Evolutionary conservation across 2,329 filamentous ascomycete genomes (phyloP), one percentile per base, ranked within the genome.

Genomic region (Nemania diffusa): DNA sequence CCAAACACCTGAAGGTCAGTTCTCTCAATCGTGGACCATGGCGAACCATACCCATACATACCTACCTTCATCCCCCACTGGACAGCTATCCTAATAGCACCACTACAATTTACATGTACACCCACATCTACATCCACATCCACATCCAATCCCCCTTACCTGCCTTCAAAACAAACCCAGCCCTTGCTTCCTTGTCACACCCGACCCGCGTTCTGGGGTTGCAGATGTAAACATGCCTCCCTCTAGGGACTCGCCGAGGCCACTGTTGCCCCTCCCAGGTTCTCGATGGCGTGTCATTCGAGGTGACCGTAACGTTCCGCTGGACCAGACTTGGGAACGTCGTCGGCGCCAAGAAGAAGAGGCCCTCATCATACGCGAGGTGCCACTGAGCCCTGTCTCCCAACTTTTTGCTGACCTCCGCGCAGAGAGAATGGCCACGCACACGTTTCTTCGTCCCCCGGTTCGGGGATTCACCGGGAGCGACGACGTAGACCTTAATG

Each of bases 401-500:
- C 58, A 63, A 48, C 24, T 61, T 2, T 46, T 62, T 65, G 34
- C 69, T 71, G 64, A 72, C 52, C 17, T 51, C 2, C 6, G n/a
- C 11, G 9, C 46, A 71, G 65, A 67, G 37, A 34, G 51, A 20
- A 50, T 34, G 29, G 13, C 40, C 7, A 34, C 51, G 6, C 42
- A 26, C 17, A 57, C 65, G 29, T 26, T 27, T 15, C 53, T 48
- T 20, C 60, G 13, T 24, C 42, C n/a, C 61, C 58, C 58, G 59
- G 52, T n/a, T n/a, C 56, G n/a, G 55, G 62, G 42, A 24, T 46
- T 60, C 15, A 46, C 62, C 7, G 52, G 51, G 27, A 60, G 42
- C 32, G 70, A 67, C 13, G 65, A 72, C 27, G 70, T 68, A 26
- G 72, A 78, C 27, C 73, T 76, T 57, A 77, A 78, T 57, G 76